Conservation (phyloP, 192 early-diverging fungal genomes). For the Umbelopsis sp. region DNA sequence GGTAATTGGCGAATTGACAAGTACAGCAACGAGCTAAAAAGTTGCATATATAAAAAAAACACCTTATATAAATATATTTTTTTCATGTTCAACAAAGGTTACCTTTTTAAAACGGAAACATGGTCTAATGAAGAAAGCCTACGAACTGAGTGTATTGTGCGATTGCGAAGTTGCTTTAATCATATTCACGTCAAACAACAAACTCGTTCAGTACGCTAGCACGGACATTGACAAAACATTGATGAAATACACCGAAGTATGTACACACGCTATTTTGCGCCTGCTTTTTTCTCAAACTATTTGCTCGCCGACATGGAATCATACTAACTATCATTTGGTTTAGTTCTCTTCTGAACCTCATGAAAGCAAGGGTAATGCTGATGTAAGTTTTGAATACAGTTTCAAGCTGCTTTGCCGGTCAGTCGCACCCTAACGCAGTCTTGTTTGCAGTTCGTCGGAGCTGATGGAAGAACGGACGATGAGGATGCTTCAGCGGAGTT, state of each 20-base stretch:
- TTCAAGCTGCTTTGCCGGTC: background rate
- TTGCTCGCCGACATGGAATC: background rate
- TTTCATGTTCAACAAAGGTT: constrained; percentile 48
- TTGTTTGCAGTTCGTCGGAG: constrained; percentile 7
- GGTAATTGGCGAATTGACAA: constrained; percentile 50
- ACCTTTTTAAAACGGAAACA: constrained; percentile 93
- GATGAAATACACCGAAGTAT: constrained; percentile 82
- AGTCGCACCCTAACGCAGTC: background rate
- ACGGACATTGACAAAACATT: constrained; percentile 92
- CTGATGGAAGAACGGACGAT: constrained; percentile 13
- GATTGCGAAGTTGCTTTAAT: constrained; percentile 92
- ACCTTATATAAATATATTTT: constrained; percentile 6
- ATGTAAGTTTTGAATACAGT: background rate
- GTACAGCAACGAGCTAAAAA: background rate
- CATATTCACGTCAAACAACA: constrained; percentile 88
- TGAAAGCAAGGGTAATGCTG: constrained; percentile 12
- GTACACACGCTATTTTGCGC: background rate
- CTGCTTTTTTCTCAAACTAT: background rate
- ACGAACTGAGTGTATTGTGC: constrained; percentile 92
- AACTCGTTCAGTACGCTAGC: constrained; percentile 86
- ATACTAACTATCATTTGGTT: too few relatives aligned
- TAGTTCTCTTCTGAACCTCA: constrained; percentile 16
- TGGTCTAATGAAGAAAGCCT: constrained; percentile 95
- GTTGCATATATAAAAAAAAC: background rate
- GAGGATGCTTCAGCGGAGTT: constrained; percentile 17